Conservation (phyloP, 2,329 filamentous ascomycete genomes). For the Pseudogymnoascus sp. region DNA sequence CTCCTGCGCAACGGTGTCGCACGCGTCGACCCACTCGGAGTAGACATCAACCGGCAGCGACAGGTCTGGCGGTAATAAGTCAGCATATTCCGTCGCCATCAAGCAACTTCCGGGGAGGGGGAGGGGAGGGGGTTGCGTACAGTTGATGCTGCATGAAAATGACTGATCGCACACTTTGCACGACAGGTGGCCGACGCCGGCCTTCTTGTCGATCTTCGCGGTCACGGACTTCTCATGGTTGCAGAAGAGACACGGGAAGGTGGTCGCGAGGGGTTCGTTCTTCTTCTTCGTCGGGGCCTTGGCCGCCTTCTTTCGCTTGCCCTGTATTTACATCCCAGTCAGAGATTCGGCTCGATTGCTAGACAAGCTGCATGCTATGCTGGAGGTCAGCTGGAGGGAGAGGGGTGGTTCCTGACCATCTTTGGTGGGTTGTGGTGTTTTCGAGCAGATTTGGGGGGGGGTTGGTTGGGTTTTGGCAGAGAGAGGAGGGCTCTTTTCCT, state of each 20-base stretch:
- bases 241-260: conserved; percentile 97
- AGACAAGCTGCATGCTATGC: background rate
- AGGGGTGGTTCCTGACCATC: conserved; percentile 7
- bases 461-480: background rate
- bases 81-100: conserved; percentile 14
- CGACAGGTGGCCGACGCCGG: conserved; percentile 72
- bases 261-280: conserved; percentile 66
- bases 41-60: conserved; percentile 93
- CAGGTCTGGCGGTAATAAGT: conserved; percentile 52
- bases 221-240: conserved; percentile 92
- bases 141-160: conserved; percentile 90
- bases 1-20: conserved; percentile 63
- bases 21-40: conserved; percentile 97
- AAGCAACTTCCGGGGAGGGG: background rate
- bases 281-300: conserved; percentile 55
- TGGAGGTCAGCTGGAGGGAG: background rate
- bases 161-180: conserved; percentile 93
- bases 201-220: conserved; percentile 91
- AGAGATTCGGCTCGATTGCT: background rate
- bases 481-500: background rate
- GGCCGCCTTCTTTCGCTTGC: conserved; percentile 85
- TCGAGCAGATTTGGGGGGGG: background rate
- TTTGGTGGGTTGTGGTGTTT: conserved; percentile 4
- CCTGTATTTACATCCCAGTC: conserved; percentile 44
- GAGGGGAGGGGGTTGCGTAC: conserved; percentile 36